Evolutionary conservation across 305 asterid species (phyloP).

Genomic region (Rubia balearica): DNA sequence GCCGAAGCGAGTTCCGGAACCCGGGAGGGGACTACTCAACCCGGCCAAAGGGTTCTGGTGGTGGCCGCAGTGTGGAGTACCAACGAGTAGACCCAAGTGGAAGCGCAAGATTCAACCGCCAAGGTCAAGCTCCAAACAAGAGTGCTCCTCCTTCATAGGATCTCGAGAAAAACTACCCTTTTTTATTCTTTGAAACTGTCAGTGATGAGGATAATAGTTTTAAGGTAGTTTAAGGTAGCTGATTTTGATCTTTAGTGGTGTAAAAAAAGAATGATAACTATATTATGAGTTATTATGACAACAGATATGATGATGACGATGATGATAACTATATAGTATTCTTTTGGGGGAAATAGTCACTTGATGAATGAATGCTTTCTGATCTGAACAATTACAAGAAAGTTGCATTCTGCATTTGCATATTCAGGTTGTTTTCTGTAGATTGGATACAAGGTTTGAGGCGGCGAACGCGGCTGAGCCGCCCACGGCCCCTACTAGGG

Average conservation of each 20-base stretch:
- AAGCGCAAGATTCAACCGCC: too few relatives aligned
- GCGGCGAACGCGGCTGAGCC: constrained; percentile 92
- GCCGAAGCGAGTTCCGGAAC: constrained; percentile 53
- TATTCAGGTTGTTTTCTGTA: constrained; percentile 52
- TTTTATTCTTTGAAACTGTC: neutral
- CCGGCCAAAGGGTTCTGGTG: constrained; percentile 20
- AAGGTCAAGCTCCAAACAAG: too few relatives aligned
- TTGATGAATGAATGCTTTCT: neutral
- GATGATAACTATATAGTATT: neutral
- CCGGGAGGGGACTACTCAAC: constrained; percentile 51
- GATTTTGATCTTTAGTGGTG: neutral
- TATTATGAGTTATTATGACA: neutral
- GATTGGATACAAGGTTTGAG: constrained; percentile 68
- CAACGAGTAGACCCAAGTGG: too few relatives aligned
- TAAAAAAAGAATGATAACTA: neutral
- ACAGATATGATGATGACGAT: neutral
- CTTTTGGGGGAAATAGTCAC: constrained; percentile 9
- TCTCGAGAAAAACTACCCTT: too few relatives aligned
- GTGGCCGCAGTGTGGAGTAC: neutral
- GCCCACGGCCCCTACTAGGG: constrained; percentile 49
- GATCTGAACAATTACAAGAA: neutral
- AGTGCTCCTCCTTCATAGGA: too few relatives aligned
- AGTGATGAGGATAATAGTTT: neutral
- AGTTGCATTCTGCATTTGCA: neutral
- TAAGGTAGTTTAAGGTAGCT: neutral